phyloP scores from a whole-genome alignment of 305 asterid genomes.

The Striga hermonthica region DNA sequence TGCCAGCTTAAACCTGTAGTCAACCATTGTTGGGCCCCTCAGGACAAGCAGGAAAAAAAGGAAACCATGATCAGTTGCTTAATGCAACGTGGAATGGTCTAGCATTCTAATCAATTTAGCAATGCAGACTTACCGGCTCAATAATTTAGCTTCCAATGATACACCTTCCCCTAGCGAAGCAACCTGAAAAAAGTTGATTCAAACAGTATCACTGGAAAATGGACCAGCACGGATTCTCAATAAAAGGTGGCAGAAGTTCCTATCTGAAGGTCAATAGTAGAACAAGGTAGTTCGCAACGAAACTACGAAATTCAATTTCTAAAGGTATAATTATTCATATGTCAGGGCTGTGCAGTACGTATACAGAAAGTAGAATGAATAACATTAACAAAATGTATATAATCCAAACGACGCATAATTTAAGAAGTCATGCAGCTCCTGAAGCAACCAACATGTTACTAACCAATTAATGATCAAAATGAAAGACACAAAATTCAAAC shows the following conservation, averaged over 20 bases:
- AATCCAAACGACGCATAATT: constrained; percentile 18
- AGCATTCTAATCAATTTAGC: constrained; percentile 28
- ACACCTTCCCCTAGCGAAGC: constrained; percentile 97
- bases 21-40: constrained; percentile 2
- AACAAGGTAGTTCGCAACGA: constrained; percentile 10
- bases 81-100: not conserved
- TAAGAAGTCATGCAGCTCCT: constrained; percentile 17
- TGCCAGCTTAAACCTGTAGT: not conserved
- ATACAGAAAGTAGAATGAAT: constrained; percentile 11
- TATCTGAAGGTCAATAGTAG: constrained; percentile 7
- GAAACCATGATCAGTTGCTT: not conserved
- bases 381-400: constrained; percentile 8
- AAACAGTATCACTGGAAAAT: constrained; percentile 25
- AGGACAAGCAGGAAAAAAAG: not conserved
- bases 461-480: constrained; percentile 14
- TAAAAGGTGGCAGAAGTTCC: constrained; percentile 27
- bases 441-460: constrained; percentile 11
- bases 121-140: constrained; percentile 62
- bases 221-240: constrained; percentile 24
- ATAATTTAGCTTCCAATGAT: constrained; percentile 90
- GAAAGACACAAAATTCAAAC: constrained; percentile 23
- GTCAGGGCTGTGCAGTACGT: constrained; percentile 9
- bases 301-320: constrained; percentile 3
- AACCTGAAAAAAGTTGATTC: constrained; percentile 51
- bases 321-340: constrained; percentile 13